Evolutionary conservation across 352 stramenopile species (phyloP), one percentile per base, ranked within the genome.

Genomic region (Pythium apleroticum): DNA sequence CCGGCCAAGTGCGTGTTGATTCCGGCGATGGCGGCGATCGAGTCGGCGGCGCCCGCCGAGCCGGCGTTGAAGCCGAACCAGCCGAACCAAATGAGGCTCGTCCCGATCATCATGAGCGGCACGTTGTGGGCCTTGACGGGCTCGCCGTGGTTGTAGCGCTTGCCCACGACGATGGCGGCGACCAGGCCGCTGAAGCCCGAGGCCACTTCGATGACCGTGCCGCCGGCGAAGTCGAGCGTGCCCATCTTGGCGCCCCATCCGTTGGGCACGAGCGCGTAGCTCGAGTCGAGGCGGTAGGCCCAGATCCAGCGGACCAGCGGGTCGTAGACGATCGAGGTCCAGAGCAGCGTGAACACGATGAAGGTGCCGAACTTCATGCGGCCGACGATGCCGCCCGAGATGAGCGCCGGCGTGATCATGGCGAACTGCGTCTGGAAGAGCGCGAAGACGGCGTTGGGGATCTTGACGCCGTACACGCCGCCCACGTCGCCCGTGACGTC

Each of bases 41-140:
- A 74, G 52, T 91, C 81, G 1, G 84, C 82, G 2, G 74, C 78
- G 39, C 70, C 75, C n/a, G 80, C 63, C 8, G 82, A 91, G 33
- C 85, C 85, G 24, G 76, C 83, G 60, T 93, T 93, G 66, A 95
- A 95, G 30, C 87, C 86, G 53, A 91, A 93, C 85, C 87, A 95
- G n/a, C 87, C 87, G 46, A 91, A 91, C 87, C 87, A 95, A 41
- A 95, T 72, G 25, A 93, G 52, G 11, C 77, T 89, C 10, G 68
- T 66, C 48, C 87, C 87, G 31, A 93, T 90, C 78, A 95, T 94
- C 19, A 93, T 83, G 10, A 95, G 74, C 10, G 86, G 86, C 33
- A 95, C 79, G 71, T 96, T 93, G 76, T 94, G 86, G 1, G 85
- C 82, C 58, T 88, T 89, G 22, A 94, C 79, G 4, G 74, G 66